Evolutionary conservation across 352 stramenopile species (phyloP).

Genomic region (Globisporangium middletonii): DNA sequence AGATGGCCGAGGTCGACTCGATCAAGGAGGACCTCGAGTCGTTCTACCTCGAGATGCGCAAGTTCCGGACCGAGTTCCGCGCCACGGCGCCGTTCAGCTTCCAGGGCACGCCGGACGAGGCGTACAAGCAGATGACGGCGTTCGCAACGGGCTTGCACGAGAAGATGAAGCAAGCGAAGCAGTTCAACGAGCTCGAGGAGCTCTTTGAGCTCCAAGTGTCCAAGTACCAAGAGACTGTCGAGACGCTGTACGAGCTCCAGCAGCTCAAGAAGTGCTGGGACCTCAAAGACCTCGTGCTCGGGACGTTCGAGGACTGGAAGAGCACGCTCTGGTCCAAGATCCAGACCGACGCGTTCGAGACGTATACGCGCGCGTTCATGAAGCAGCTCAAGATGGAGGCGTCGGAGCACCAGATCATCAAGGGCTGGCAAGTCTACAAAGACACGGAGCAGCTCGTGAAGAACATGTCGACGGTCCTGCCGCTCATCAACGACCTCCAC

Average conservation of each 20-base stretch:
- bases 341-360: conserved; percentile 77
- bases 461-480: conserved; percentile 81
- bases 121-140: conserved; percentile 79
- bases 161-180: conserved; percentile 76
- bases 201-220: conserved; percentile 85
- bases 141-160: conserved; percentile 65
- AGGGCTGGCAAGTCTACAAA: conserved; percentile 86
- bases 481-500: conserved; percentile 94
- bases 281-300: conserved; percentile 72
- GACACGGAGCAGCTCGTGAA: conserved; percentile 84
- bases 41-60: conserved; percentile 92
- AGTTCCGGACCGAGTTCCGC: conserved; percentile 94
- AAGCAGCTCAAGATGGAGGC: conserved; percentile 84
- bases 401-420: conserved; percentile 80
- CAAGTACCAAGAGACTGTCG: conserved; percentile 85
- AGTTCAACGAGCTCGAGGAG: conserved; percentile 86
- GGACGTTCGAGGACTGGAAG: conserved; percentile 86
- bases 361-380: conserved; percentile 72
- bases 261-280: conserved; percentile 88
- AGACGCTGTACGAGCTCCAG: conserved; percentile 84
- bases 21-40: conserved; percentile 93
- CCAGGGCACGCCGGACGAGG: conserved; percentile 67
- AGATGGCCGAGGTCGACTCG: conserved; percentile 93
- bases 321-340: conserved; percentile 77
- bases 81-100: conserved; percentile 94